These are phyloP conservation scores for Piper longum DNA, from an alignment of 164 flowering plant species.

Conservation along the genomic window DNA sequence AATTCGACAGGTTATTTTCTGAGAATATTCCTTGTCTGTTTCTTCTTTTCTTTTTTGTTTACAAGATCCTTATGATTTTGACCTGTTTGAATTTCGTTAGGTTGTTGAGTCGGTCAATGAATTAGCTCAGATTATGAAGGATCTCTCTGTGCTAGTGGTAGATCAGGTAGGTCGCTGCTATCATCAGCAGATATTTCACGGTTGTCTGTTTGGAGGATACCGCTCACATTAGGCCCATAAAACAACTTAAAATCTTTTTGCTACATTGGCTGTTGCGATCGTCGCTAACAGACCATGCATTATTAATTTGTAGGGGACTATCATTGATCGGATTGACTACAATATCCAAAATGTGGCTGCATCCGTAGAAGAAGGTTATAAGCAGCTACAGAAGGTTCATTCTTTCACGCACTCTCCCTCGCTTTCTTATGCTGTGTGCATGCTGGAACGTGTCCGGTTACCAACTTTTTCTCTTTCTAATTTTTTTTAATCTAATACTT, in stretches of 20 bases:
- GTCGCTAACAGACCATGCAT: conserved; percentile 5
- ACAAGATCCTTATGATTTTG: background rate
- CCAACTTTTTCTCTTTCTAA: background rate
- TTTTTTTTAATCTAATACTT: conserved; percentile 1
- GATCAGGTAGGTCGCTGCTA: conserved; percentile 54
- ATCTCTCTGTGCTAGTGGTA: conserved; percentile 89
- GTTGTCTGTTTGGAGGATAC: too few relatives aligned
- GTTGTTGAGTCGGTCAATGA: conserved; percentile 92
- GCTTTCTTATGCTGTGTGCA: background rate
- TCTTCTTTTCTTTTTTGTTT: background rate
- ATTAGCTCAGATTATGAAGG: conserved; percentile 98
- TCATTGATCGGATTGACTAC: conserved; percentile 93
- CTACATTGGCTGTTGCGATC: too few relatives aligned
- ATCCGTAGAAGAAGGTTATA: conserved; percentile 78
- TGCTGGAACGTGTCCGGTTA: background rate
- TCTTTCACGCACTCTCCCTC: background rate
- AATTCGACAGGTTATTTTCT: conserved; percentile 50
- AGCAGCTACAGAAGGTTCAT: conserved; percentile 76
- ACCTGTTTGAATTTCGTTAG: conserved; percentile 17
- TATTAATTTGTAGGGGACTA: conserved; percentile 62
- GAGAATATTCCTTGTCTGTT: background rate
- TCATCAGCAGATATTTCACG: background rate
- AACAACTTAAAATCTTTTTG: too few relatives aligned
- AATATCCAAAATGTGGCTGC: conserved; percentile 90
- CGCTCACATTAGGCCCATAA: too few relatives aligned